A percentile compares a stretch with the other conserved stretches of the same genome.
These are phyloP conservation scores for Hypoxylon fragiforme DNA, from an alignment of 495 filamentous ascomycete genomes.

Conservation along the genomic window DNA sequence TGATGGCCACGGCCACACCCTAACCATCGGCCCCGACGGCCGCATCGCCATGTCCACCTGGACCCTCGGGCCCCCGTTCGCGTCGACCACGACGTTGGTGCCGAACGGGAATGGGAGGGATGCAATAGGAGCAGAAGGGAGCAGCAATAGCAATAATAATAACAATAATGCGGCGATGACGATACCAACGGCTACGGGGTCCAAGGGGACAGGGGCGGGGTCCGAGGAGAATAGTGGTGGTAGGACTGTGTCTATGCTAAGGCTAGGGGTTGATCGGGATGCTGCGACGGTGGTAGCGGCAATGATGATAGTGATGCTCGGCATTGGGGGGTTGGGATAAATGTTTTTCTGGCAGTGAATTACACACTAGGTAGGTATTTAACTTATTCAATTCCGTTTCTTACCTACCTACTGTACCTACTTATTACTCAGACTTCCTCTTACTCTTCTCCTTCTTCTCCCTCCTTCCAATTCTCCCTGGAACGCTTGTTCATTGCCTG, in stretches of 20 bases:
- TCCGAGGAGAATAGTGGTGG: conserved; percentile 9
- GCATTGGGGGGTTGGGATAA: conserved; percentile 30
- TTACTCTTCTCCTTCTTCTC: too few species aligned
- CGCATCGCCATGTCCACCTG: conserved; percentile 48
- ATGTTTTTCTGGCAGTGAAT: conserved; percentile 17
- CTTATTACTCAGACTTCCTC: too few species aligned
- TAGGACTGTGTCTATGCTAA: background rate
- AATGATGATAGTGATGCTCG: conserved; percentile 16
- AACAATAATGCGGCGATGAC: conserved; percentile 25
- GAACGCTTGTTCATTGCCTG: too few species aligned
- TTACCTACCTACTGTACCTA: background rate
- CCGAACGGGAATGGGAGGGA: too few species aligned
- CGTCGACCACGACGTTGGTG: conserved; percentile 44
- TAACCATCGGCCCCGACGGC: conserved; percentile 47
- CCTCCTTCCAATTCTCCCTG: too few species aligned
- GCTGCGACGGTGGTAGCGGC: background rate
- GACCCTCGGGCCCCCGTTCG: conserved; percentile 48
- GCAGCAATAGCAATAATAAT: background rate
- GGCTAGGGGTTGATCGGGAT: conserved; percentile 2
- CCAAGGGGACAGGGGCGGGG: background rate
- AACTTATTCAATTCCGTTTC: too few species aligned
- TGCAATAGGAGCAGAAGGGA: too few species aligned
- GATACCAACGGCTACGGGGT: conserved; percentile 22
- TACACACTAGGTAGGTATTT: too few species aligned
- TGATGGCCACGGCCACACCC: conserved; percentile 46